Evolutionary conservation across 2,329 filamentous ascomycete genomes (phyloP), one percentile per base, ranked within the genome.

Genomic region (Samsoniella hepiali): DNA sequence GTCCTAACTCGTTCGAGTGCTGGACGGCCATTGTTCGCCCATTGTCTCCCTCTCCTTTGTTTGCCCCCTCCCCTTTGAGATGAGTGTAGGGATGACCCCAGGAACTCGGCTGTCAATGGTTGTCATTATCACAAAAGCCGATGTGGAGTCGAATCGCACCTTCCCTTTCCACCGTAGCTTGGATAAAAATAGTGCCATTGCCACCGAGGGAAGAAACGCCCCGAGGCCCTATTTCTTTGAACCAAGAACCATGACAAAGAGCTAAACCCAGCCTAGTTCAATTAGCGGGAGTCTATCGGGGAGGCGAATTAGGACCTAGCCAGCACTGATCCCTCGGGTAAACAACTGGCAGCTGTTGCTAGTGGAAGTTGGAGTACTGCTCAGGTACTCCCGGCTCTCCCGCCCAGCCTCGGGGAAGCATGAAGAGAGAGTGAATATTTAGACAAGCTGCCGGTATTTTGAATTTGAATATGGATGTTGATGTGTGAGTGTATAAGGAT

Each of bases 161-260:
- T 60, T 60, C 58, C 58, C 9, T 1, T 60, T 60, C 36, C 17
- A 36, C 47, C 36, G 32, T 53, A 53, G 58, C 11, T 27, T 42
- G 36, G 47, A 31, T 38, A 34, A 60, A 45, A 60, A 45, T 29
- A 44, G 38, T 53, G 49, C 29, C 15, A 22, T 10, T 58, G n/a
- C 22, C 32, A 32, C n/a, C 32, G 2, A 50, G 45, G 22, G 49
- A 22, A 22, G 44, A 59, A 38, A 59, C 11, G 42, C 3, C 34
- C 45, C 34, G 34, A 29, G 22, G 34, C 22, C 22, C 22, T 1
- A 29, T 3, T 22, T n/a, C 3, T 17, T 27, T 7, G 3, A 49
- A 49, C 32, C 10, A 53, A 44, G 55, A 47, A 13, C 32, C 29
- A 50, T 58, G 44, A 58, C 44, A 2, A 27, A 38, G 56, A 7